A percentile compares a stretch with the other conserved stretches of the same genome.
Conservation (phyloP, 1,284 basidiomycete species). For the Calocybe gambosa region DNA sequence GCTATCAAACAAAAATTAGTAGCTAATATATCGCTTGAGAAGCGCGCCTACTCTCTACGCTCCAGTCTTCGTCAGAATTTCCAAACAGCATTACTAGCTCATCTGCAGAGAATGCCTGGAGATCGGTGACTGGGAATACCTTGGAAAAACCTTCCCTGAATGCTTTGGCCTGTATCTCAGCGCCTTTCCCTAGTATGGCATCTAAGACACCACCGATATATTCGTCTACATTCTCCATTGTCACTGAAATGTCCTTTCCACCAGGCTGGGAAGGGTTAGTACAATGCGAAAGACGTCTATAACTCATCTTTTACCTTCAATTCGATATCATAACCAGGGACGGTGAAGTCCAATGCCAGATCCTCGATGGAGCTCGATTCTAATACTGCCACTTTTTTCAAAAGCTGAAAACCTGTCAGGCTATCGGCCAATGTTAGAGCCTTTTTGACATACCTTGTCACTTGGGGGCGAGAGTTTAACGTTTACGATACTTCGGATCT, state of each 20-base stretch:
- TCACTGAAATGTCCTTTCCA: conserved; percentile 76
- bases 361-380: conserved; percentile 75
- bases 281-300: conserved; percentile 3
- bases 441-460: conserved; percentile 44
- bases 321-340: conserved; percentile 94
- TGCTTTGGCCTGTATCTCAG: conserved; percentile 70
- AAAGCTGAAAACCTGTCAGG: conserved; percentile 29
- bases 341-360: conserved; percentile 90
- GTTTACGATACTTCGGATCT: conserved; percentile 62
- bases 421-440: background rate
- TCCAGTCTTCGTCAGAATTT: conserved; percentile 95
- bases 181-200: conserved; percentile 74
- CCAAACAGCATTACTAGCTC: conserved; percentile 94
- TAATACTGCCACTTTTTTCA: conserved; percentile 50
- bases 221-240: conserved; percentile 80
- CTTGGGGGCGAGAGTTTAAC: conserved; percentile 30
- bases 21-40: background rate
- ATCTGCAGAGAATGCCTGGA: conserved; percentile 90
- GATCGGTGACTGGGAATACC: conserved; percentile 88
- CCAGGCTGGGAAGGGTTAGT: conserved; percentile 45
- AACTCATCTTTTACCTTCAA: conserved; percentile 53
- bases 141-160: conserved; percentile 90
- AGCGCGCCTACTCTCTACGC: conserved; percentile 66
- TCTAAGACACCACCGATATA: conserved; percentile 83
- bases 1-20: conserved; percentile 39